A percentile compares a stretch with the other conserved stretches of the same genome.
These are phyloP conservation scores for Dryadomyces sulphureus DNA, from an alignment of 2,329 filamentous ascomycete species.

Conservation along the genomic window DNA sequence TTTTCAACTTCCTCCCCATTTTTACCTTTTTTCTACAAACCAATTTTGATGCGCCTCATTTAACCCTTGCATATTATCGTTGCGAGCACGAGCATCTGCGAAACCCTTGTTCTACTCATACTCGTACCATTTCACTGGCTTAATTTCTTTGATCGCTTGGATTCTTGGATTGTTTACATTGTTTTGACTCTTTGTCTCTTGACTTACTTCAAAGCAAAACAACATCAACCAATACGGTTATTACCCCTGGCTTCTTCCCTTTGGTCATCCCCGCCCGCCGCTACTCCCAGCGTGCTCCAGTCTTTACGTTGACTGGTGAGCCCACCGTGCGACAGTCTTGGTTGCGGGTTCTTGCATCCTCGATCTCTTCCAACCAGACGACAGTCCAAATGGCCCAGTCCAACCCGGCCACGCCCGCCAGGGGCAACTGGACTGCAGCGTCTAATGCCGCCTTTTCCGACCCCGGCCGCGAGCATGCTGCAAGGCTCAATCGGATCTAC, in stretches of 20 bases:
- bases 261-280: neutral
- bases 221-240: neutral
- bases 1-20: neutral
- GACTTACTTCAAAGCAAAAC: too few relatives aligned
- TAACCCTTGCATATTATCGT: neutral
- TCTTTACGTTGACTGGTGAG: neutral
- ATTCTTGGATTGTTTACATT: too few relatives aligned
- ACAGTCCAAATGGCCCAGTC: neutral
- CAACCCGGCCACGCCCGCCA: slow-evolving; percentile 7
- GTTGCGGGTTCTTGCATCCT: neutral
- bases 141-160: too few relatives aligned
- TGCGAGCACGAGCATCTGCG: neutral
- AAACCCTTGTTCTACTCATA: neutral
- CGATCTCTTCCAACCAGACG: neutral
- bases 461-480: slow-evolving; percentile 11
- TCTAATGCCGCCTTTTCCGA: neutral
- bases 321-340: neutral
- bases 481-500: slow-evolving; percentile 14
- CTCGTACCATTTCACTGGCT: too few relatives aligned
- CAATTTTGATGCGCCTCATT: neutral
- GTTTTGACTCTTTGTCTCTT: too few relatives aligned
- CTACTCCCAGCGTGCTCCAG: neutral
- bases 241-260: neutral
- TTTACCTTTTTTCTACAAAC: neutral
- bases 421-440: neutral